Percentiles rank a stretch among this genome's conserved stretches.
Conservation (phyloP, 768 basidiomycete genomes). For the Crucibulum laeve region DNA sequence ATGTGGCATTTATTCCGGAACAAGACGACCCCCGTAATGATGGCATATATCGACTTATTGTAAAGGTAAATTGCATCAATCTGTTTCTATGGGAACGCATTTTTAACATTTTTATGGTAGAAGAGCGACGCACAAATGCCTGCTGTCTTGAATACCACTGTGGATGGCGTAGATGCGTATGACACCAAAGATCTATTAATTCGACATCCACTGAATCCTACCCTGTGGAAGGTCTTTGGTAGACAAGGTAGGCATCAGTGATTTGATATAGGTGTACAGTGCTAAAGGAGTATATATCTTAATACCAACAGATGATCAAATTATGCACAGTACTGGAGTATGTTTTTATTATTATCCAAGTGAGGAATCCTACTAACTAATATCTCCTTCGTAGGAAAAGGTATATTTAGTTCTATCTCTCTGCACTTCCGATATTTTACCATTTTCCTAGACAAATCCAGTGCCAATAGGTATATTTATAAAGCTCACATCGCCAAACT, state of each 20-base stretch:
- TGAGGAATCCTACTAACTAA: background rate
- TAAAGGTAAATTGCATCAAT: too few species aligned
- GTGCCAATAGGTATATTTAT: background rate
- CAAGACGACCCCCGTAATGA: too few species aligned
- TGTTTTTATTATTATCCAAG: too few species aligned
- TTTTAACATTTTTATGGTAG: too few species aligned
- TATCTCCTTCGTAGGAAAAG: background rate
- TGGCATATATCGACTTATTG: too few species aligned
- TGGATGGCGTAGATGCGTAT: background rate
- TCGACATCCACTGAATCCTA: background rate
- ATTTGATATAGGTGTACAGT: background rate
- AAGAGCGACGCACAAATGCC: too few species aligned
- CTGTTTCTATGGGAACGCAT: too few species aligned
- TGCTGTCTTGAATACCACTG: background rate
- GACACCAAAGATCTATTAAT: background rate
- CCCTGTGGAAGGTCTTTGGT: background rate
- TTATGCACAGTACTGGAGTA: background rate
- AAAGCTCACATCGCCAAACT: background rate
- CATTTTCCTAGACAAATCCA: background rate
- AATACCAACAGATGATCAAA: background rate
- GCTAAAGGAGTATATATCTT: background rate
- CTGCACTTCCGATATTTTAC: background rate
- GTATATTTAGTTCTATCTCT: background rate
- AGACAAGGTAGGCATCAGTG: background rate
- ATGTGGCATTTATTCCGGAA: too few species aligned